Evolutionary conservation across 2,329 filamentous ascomycete species (phyloP), one percentile per base, ranked within the genome.

Genomic region (Claviceps sp.): DNA sequence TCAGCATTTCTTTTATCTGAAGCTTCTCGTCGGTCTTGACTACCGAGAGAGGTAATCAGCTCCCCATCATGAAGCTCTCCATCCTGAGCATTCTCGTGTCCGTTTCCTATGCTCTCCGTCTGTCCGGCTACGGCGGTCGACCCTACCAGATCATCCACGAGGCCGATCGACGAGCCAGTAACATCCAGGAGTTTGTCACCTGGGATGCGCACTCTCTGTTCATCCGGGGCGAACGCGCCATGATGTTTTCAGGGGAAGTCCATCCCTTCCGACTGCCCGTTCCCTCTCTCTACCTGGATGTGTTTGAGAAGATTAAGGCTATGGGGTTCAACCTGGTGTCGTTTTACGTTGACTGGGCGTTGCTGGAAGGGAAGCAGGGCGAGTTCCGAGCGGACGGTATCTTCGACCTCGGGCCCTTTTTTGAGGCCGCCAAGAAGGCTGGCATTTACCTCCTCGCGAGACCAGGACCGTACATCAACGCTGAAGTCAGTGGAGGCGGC

Each of bases 241-340:
- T 87, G 61, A 73, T 90, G 38, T 88, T 84, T 63, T 83, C 79
- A 43, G 86, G 81, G 40, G 86, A 90, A 62, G 76, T 88, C 3
- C 85, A 90, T 61, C 83, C 85, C 0, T 89, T 74, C 51, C 68
- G 73, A 1, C 63, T 75, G 1, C 72, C 73, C 0, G 71, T 73
- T 0, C 70, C 72, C 0, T 67, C 65, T 0, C 61, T 76, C 0
- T 76, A 82, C 71, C 71, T 86, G 8, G 87, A 91, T 57, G 62
- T 91, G 2, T 84, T 94, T 58, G 83, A 93, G 60, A 94, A 94
- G 67, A 80, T 91, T 64, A 89, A 85, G 65, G 83, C 86, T 0
- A 68, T 89, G 1, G 88, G 88, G 0, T 90, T 88, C 68, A 91
- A 86, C 59, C 77, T 79, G 45, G 83, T 90, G 1, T 88, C 85